These are phyloP conservation scores for Lactarius trivialis DNA, from an alignment of 768 basidiomycete species.

Conservation along the genomic window DNA sequence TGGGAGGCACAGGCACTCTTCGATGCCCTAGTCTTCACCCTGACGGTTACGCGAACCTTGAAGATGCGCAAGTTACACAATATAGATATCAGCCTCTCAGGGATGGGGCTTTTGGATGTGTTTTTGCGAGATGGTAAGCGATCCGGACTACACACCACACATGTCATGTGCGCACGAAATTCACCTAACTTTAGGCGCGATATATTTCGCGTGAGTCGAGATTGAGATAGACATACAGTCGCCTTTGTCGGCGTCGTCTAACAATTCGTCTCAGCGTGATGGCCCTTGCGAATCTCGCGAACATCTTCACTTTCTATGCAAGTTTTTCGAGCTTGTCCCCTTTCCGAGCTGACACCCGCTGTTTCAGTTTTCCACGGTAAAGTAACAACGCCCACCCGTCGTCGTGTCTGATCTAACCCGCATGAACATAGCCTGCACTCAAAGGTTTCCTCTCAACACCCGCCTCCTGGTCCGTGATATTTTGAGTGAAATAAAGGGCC, in stretches of 20 bases:
- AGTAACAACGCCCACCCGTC: conserved; percentile 12
- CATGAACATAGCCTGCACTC: conserved; percentile 35
- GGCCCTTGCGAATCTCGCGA: conserved; percentile 45
- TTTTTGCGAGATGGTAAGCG: conserved; percentile 46
- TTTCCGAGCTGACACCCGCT: not conserved
- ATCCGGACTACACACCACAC: not conserved
- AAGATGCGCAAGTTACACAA: conserved; percentile 28
- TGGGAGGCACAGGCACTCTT: conserved; percentile 50
- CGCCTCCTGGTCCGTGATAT: conserved; percentile 38
- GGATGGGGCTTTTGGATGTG: conserved; percentile 36
- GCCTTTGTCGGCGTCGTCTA: not conserved
- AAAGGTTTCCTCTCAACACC: conserved; percentile 44
- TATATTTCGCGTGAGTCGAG: conserved; percentile 47
- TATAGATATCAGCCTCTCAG: conserved; percentile 23
- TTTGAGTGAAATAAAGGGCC: not conserved
- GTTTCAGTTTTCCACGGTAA: conserved; percentile 24
- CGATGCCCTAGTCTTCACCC: conserved; percentile 41
- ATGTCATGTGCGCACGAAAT: not conserved
- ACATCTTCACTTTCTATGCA: conserved; percentile 39
- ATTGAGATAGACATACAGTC: not conserved
- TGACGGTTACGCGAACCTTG: conserved; percentile 44
- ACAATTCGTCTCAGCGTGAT: conserved; percentile 36
- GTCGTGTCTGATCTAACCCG: conserved; percentile 23
- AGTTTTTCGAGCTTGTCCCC: conserved; percentile 5
- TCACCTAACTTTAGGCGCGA: conserved; percentile 34